Conservation (phyloP, 179 eudicot species). For the Pouteria campechiana region DNA sequence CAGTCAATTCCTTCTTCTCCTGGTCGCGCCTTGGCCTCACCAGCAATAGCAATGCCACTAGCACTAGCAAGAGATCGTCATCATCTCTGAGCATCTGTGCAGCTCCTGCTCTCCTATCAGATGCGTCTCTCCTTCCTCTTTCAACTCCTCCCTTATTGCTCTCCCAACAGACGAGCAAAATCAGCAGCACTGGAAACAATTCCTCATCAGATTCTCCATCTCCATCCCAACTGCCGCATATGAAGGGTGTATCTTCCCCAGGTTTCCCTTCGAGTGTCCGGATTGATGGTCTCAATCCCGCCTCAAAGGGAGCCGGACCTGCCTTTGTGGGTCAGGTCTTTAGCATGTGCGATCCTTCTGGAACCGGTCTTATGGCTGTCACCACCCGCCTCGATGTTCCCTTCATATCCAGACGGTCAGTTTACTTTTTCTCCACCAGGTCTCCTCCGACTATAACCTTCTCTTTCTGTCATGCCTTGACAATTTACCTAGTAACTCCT, state of each 20-base stretch:
- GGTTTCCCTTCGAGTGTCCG: constrained; percentile 43
- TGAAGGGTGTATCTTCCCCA: constrained; percentile 19
- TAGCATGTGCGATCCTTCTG: constrained; percentile 89
- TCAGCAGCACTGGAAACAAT: too few species aligned
- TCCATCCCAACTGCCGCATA: constrained; percentile 11
- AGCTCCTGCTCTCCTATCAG: too few species aligned
- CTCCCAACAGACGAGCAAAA: too few species aligned
- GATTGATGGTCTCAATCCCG: constrained; percentile 31
- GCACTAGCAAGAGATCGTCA: too few species aligned
- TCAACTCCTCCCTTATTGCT: too few species aligned
- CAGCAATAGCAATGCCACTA: too few species aligned
- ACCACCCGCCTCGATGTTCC: constrained; percentile 75
- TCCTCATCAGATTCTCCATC: constrained; percentile 8
- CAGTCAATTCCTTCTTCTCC: too few species aligned
- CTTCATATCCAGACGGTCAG: constrained; percentile 62
- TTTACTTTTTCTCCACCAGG: background rate
- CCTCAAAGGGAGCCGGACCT: constrained; percentile 53
- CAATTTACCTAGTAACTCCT: background rate
- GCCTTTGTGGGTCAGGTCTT: constrained; percentile 93
- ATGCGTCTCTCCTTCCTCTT: too few species aligned
- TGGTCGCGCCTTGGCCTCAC: too few species aligned
- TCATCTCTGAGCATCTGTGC: too few species aligned
- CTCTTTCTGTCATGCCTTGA: background rate
- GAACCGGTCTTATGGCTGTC: constrained; percentile 91
- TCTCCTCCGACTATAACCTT: too few species aligned